A percentile compares a stretch with the other conserved stretches of the same genome.
Conservation (phyloP, 495 filamentous ascomycete genomes). For the Haplographium delicatum region DNA sequence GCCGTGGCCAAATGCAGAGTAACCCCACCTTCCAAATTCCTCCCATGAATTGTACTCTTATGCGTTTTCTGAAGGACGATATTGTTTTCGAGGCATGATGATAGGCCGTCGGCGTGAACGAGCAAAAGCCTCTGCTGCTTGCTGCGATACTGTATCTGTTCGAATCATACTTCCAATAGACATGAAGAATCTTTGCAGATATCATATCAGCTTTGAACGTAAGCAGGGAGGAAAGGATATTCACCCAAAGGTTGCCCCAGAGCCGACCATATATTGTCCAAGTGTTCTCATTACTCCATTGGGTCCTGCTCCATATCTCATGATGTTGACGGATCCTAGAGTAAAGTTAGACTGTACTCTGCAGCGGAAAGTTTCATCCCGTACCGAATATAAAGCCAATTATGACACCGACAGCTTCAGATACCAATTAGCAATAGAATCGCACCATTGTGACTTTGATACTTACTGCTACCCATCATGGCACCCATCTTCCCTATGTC, state of each 20-base stretch:
- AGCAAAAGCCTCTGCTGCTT: slow-evolving; percentile 55
- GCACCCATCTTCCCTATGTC: slow-evolving; percentile 89
- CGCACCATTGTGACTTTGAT: neutral
- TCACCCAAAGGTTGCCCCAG: slow-evolving; percentile 93
- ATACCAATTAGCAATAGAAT: slow-evolving; percentile 13
- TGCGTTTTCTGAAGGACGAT: slow-evolving; percentile 20
- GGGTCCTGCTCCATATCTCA: slow-evolving; percentile 86
- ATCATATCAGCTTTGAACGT: no score
- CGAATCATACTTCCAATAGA: slow-evolving; percentile 94
- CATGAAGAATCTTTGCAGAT: slow-evolving; percentile 85
- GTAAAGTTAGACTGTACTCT: slow-evolving; percentile 14
- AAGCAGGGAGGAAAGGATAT: no score
- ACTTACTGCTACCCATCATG: slow-evolving; percentile 95
- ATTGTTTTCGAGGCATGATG: slow-evolving; percentile 53
- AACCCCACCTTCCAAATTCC: neutral
- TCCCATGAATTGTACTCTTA: neutral
- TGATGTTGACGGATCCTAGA: slow-evolving; percentile 83
- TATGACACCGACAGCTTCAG: slow-evolving; percentile 80
- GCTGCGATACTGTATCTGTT: slow-evolving; percentile 55
- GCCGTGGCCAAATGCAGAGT: slow-evolving; percentile 7
- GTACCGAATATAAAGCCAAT: slow-evolving; percentile 97
- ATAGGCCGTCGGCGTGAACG: slow-evolving; percentile 55
- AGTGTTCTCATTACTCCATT: slow-evolving; percentile 90
- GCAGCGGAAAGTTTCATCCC: slow-evolving; percentile 5
- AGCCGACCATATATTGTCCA: slow-evolving; percentile 97